Base-by-base conservation (phyloP, 1,284 basidiomycete genomes). In the Inonotus hispidus region DNA sequence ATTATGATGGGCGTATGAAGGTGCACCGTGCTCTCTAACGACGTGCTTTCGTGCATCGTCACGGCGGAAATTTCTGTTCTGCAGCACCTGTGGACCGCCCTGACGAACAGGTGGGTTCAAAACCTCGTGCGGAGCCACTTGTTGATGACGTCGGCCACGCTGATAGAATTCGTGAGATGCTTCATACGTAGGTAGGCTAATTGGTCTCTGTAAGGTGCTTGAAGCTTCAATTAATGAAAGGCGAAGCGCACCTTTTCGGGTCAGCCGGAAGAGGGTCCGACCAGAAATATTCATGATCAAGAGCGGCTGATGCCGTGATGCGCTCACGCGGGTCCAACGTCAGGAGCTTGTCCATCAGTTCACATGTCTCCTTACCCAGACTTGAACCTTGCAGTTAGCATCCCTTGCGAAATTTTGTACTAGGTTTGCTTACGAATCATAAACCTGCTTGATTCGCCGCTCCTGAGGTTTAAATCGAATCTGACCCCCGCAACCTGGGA, bases 221-320 rank as follows among this genome's bases (percentile, higher is more conserved):
- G 16, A n/a, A 10, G 66, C 32, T 50, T 23, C 50, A 37, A 54
- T 35, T 19, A 60, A 52, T 23, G 1, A 55, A 21, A 38, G 46
- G 49, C 29, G 14, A 45, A 10, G 38, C 32, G 77, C 85, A 93
- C 92, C 82, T 82, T 71, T 87, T 88, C 0, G 90, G 86, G 73
- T 90, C 88, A n/a, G 90, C 91, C 14, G 92, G 88, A 32, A 92
- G 68, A 0, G 93, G 92, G 65, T 91, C 87, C 0, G 85, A 88
- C 90, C 92, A 95, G 74, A 97, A 97, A 75, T 96, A 97, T 56
- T 93, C 87, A 70, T 97, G 94, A 64, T 89, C 85, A 65, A 96
- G 83, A 2, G 92, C 92, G 68, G 95, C 85, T 23, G 84, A 74
- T 8, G 97, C 97, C 8, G 96, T 97, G 63, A 98, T 84, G 39